These are phyloP conservation scores for Acanthamoeba divionensis DNA, from an alignment of 208 protist genomes.

Conservation along the genomic window DNA sequence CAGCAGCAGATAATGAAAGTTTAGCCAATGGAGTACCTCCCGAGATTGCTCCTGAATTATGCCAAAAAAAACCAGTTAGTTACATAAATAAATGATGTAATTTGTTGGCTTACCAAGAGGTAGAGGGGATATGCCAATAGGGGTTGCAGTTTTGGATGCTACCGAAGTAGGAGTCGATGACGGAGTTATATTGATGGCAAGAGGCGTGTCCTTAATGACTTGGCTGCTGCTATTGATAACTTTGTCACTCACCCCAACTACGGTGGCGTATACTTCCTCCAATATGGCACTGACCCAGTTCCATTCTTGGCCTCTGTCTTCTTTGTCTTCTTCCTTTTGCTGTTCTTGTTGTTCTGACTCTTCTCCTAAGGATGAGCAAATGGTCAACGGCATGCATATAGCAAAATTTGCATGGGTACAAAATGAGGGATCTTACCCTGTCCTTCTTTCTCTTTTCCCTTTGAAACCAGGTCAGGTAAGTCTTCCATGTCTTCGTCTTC, in stretches of 20 bases:
- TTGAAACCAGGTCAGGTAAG: background rate
- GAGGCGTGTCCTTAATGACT: background rate
- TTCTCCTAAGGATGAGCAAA: too few species aligned
- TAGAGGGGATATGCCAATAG: too few species aligned
- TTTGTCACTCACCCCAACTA: slow-evolving; percentile 30
- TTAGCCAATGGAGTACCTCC: too few species aligned
- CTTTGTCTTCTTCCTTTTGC: background rate
- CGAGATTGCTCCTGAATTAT: too few species aligned
- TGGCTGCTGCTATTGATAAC: slow-evolving; percentile 31
- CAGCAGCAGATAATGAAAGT: background rate
- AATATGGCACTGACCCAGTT: background rate
- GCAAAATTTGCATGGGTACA: too few species aligned
- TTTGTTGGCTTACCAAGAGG: too few species aligned
- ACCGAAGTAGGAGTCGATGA: background rate
- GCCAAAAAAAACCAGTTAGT: too few species aligned
- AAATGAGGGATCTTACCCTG: background rate
- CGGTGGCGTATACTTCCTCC: background rate
- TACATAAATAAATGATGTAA: too few species aligned
- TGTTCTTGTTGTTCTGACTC: background rate
- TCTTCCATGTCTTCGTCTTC: slow-evolving; percentile 39
- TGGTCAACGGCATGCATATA: too few species aligned
- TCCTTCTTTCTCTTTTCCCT: background rate
- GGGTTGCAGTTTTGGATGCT: background rate
- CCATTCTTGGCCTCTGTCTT: slow-evolving; percentile 13
- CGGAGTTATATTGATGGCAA: slow-evolving; percentile 27